Percentiles rank a stretch among this genome's conserved stretches.
Conservation (phyloP, 2,329 filamentous ascomycete species). For the Epichloe amarillans region DNA sequence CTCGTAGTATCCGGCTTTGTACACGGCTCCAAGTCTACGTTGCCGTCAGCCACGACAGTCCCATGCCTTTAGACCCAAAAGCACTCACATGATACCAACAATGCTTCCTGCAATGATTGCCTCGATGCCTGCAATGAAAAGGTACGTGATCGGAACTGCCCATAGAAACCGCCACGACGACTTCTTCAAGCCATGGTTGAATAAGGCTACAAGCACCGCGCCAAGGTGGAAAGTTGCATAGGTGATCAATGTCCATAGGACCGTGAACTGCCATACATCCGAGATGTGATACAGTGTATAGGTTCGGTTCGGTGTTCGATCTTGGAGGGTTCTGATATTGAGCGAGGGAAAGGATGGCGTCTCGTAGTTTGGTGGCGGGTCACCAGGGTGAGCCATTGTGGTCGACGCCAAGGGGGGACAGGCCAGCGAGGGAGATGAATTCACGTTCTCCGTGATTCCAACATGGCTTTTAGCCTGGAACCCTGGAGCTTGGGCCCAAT, state of each 20-base stretch:
- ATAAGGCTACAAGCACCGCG: constrained; percentile 57
- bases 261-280: constrained; percentile 79
- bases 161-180: constrained; percentile 51
- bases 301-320: constrained; percentile 24
- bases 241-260: constrained; percentile 74
- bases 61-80: neutral
- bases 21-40: constrained; percentile 64
- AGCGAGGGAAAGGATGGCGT: constrained; percentile 69
- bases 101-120: constrained; percentile 70
- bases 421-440: neutral
- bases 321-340: constrained; percentile 51
- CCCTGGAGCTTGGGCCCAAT: neutral
- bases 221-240: constrained; percentile 63
- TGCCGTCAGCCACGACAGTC: constrained; percentile 17
- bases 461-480: neutral
- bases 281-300: constrained; percentile 57
- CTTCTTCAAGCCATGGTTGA: constrained; percentile 51
- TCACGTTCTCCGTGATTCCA: neutral
- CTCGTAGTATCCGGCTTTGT: constrained; percentile 67
- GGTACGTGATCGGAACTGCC: constrained; percentile 59
- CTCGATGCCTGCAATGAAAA: constrained; percentile 58
- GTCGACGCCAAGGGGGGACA: neutral
- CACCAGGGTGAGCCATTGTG: constrained; percentile 5
- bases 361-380: constrained; percentile 40
- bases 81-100: constrained; percentile 61